Percentiles rank a stretch among this genome's conserved stretches.
Evolutionary conservation across 441 rosid genomes (phyloP).

Genomic region (Raphanus hybrid): DNA sequence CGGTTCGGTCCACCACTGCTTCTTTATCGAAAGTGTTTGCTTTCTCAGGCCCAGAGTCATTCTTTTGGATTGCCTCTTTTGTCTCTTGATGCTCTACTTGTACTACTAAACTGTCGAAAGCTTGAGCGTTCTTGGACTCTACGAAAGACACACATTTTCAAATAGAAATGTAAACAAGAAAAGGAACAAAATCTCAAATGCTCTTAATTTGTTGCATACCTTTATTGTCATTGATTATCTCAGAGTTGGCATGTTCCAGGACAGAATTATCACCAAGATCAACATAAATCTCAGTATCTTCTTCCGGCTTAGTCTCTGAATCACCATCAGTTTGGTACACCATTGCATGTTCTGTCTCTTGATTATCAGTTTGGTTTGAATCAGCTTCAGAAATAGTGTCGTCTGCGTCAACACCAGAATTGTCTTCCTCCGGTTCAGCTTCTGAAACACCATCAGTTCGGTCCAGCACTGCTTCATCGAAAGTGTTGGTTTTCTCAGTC

Average conservation of each 20-base stretch:
- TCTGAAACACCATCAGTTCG: constrained; percentile 16
- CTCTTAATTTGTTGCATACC: constrained; percentile 19
- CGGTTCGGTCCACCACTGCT: neutral
- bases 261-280: constrained; percentile 20
- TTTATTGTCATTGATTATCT: constrained; percentile 1
- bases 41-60: neutral
- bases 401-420: constrained; percentile 24
- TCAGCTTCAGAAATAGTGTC: constrained; percentile 34
- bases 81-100: neutral
- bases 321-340: constrained; percentile 14
- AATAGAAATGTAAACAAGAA: neutral
- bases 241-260: constrained; percentile 16
- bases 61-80: constrained; percentile 2
- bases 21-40: constrained; percentile 8
- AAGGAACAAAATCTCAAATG: no score
- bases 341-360: neutral
- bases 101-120: no score
- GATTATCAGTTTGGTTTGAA: constrained; percentile 27
- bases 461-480: neutral
- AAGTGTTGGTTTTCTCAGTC: constrained; percentile 1
- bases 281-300: neutral
- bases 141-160: neutral
- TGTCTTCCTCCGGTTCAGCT: constrained; percentile 14
- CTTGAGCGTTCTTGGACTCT: constrained; percentile 11
- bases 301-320: constrained; percentile 25